Evolutionary conservation across 83 land plant species (phyloP), one percentile per base, ranked within the genome.

Genomic region (Picea engelmannii): DNA sequence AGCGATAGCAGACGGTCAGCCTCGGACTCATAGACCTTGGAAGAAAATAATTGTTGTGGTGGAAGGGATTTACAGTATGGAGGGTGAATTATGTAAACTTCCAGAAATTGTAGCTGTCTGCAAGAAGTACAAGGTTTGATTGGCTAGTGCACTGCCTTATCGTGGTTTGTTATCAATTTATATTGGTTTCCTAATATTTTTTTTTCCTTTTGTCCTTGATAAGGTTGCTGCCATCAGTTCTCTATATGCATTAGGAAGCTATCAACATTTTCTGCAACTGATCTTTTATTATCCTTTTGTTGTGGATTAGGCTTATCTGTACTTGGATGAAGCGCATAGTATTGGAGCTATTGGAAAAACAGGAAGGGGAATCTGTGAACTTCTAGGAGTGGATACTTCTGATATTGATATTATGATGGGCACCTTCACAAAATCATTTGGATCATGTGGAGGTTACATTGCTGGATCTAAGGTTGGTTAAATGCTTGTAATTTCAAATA

Each of bases 391-490:
- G 38, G 99, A 97, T 78, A 88, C 98, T 66, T 90, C 95, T 80
- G 91, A 93, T 81, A 89, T 97, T 79, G 99, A 97, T 88, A 85
- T 97, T 49, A 95, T 97, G 98, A 97, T 97, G 99, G 99, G 99
- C 62, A 97, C 98, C 68, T 97, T 97, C 78, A 93, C 98, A 58
- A 97, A 97, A 87, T 97, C 99, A 65, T 97, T 96, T 90, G 99
- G 99, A 63, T 97, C 99, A 79, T 97, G 90, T 88, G 99, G 99
- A 71, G 99, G 99, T 5, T 97, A 97, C 71, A 95, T 97, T 88
- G 98, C 98, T 31, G 99, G 95, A 73, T 95, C 96, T 17, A 91
- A 92, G 91, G 99, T 97, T 58, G 17, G 23, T 73, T 40, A 73
- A 11, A 73, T 73, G 21, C 17, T 73, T n/a, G 55, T 49, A 73